A percentile compares a stretch with the other conserved stretches of the same genome.
These are phyloP conservation scores for Gaultheria prostrata DNA, from an alignment of 148 eudicot genomes.

Conservation along the genomic window DNA sequence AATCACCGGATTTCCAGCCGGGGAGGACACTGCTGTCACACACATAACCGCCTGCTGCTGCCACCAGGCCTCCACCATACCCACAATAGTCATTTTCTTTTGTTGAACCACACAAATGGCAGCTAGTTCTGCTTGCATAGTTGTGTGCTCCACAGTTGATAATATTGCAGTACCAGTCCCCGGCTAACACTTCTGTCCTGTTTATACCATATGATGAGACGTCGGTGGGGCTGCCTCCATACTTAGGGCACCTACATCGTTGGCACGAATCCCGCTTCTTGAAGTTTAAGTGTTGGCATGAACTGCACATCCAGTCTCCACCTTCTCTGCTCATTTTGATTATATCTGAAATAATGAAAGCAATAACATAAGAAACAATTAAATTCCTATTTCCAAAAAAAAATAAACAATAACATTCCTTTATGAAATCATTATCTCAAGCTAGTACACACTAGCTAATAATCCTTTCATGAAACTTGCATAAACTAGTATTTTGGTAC, in stretches of 20 bases:
- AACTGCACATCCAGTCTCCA: constrained; percentile 88
- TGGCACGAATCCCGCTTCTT: constrained; percentile 76
- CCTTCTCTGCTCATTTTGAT: constrained; percentile 56
- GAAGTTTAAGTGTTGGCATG: constrained; percentile 81
- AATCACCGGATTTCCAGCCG: constrained; percentile 87
- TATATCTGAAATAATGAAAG: not conserved
- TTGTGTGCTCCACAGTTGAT: constrained; percentile 76
- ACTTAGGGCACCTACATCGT: constrained; percentile 58
- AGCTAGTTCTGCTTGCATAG: constrained; percentile 75
- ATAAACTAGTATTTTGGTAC: not conserved
- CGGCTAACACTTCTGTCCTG: constrained; percentile 54
- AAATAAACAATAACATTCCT: not conserved
- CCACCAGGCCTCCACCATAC: constrained; percentile 33
- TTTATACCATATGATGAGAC: constrained; percentile 32
- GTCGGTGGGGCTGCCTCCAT: constrained; percentile 32
- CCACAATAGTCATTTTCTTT: constrained; percentile 34
- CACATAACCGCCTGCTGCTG: constrained; percentile 31
- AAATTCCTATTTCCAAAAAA: too few relatives aligned
- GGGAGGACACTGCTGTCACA: constrained; percentile 40
- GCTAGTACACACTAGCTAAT: not conserved
- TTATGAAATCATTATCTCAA: not conserved
- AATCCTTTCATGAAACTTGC: not conserved
- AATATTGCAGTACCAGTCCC: constrained; percentile 81
- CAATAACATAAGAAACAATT: not conserved
- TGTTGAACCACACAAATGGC: constrained; percentile 51